Conservation (phyloP, 139 green algal genomes). For the Coelastrella sp. region DNA sequence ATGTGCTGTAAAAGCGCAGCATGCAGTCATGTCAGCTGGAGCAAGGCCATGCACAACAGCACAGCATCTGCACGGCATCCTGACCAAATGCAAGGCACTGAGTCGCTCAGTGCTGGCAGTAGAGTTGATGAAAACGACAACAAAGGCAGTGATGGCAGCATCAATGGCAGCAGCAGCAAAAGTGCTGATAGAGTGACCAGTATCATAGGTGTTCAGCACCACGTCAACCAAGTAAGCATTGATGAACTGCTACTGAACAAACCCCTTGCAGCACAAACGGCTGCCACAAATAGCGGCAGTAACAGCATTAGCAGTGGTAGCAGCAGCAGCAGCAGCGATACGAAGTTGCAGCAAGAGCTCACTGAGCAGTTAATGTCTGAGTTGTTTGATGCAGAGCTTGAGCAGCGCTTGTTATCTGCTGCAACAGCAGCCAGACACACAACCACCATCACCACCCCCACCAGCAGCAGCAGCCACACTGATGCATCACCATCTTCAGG, state of each 20-base stretch:
- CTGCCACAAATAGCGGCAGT: neutral
- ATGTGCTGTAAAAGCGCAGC: too few species aligned
- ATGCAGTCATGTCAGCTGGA: too few species aligned
- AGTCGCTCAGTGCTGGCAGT: too few species aligned
- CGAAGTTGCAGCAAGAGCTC: neutral
- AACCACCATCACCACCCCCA: neutral
- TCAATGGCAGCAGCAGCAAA: too few species aligned
- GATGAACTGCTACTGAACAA: neutral
- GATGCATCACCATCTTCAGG: neutral
- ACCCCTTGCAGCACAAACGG: conserved; percentile 9
- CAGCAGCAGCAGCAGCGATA: neutral
- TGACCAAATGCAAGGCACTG: too few species aligned
- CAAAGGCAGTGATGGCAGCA: too few species aligned
- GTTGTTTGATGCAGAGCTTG: conserved; percentile 37
- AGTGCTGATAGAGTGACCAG: too few species aligned
- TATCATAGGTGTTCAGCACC: too few species aligned
- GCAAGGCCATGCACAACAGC: neutral
- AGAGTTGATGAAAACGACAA: too few species aligned
- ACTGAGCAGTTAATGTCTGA: conserved; percentile 32
- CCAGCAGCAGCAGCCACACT: too few species aligned
- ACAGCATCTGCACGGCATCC: neutral
- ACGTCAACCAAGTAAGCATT: neutral
- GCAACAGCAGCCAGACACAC: neutral
- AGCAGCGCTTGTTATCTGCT: conserved; percentile 18
- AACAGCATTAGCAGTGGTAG: neutral